These are phyloP conservation scores for Starmera pachycereana DNA, from an alignment of 805 yeast species.

Conservation along the genomic window DNA sequence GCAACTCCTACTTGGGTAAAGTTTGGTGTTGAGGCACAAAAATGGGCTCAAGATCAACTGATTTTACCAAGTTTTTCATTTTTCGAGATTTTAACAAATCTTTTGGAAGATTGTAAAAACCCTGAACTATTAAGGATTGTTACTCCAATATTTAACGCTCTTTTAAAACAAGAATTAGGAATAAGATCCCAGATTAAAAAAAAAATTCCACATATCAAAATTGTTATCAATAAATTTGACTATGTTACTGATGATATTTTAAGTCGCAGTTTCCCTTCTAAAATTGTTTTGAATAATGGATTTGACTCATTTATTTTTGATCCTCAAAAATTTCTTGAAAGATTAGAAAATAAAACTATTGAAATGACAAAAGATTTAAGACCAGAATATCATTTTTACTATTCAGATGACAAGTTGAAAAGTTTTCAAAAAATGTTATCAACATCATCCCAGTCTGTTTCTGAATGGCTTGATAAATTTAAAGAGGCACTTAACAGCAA, in stretches of 20 bases:
- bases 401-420: slow-evolving; percentile 43
- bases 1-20: slow-evolving; percentile 49
- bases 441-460: slow-evolving; percentile 34
- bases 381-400: slow-evolving; percentile 34
- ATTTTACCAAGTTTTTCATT: slow-evolving; percentile 44
- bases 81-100: slow-evolving; percentile 35
- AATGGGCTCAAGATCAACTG: slow-evolving; percentile 39
- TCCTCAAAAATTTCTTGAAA: slow-evolving; percentile 21
- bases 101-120: slow-evolving; percentile 32
- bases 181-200: slow-evolving; percentile 28
- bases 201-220: slow-evolving; percentile 21
- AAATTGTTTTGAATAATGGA: slow-evolving; percentile 28
- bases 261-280: slow-evolving; percentile 42
- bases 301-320: slow-evolving; percentile 24
- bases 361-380: slow-evolving; percentile 12
- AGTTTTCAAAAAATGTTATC: slow-evolving; percentile 25
- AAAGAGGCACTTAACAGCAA: slow-evolving; percentile 28
- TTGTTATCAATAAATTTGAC: slow-evolving; percentile 27
- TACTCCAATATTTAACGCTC: slow-evolving; percentile 21
- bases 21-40: slow-evolving; percentile 35
- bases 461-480: slow-evolving; percentile 42
- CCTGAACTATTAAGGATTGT: slow-evolving; percentile 25
- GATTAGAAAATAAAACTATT: background rate
- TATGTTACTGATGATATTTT: slow-evolving; percentile 45
- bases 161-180: slow-evolving; percentile 33